phyloP scores from a whole-genome alignment of 2,329 filamentous ascomycete genomes.

The Calonectria montana region DNA sequence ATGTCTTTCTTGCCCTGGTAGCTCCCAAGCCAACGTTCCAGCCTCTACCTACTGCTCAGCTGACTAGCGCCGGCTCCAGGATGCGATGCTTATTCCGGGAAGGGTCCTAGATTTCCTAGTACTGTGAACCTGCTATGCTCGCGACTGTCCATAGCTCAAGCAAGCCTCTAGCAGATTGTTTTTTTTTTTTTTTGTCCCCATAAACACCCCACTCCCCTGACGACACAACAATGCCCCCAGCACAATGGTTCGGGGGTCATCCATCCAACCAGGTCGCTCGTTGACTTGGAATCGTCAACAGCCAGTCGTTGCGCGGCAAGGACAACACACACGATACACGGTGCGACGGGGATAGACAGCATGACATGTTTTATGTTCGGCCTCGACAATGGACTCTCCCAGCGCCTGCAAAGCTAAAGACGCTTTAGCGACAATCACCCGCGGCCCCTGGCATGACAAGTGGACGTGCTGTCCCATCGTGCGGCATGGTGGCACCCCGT shows the following conservation, averaged over 20 bases:
- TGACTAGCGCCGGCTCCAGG: not conserved
- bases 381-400: not conserved
- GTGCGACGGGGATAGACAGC: not conserved
- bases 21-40: not conserved
- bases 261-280: not conserved
- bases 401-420: not conserved
- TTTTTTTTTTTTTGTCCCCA: not conserved
- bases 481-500: constrained; percentile 7
- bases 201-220: constrained; percentile 1
- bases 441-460: constrained; percentile 1
- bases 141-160: not conserved
- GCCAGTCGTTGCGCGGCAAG: constrained; percentile 19
- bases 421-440: not conserved
- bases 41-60: not conserved
- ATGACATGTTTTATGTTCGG: not conserved
- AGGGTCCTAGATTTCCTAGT: not conserved
- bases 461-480: not conserved
- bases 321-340: constrained; percentile 23
- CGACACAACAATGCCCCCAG: constrained; percentile 3
- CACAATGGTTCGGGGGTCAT: not conserved
- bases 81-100: not conserved
- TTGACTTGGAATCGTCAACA: constrained; percentile 5
- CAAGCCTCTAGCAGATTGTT: not conserved
- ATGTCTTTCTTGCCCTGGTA: not conserved
- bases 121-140: not conserved